Evolutionary conservation across 106 monocot genomes (phyloP), one percentile per base, ranked within the genome.

Genomic region (Hemerocallis citrina): DNA sequence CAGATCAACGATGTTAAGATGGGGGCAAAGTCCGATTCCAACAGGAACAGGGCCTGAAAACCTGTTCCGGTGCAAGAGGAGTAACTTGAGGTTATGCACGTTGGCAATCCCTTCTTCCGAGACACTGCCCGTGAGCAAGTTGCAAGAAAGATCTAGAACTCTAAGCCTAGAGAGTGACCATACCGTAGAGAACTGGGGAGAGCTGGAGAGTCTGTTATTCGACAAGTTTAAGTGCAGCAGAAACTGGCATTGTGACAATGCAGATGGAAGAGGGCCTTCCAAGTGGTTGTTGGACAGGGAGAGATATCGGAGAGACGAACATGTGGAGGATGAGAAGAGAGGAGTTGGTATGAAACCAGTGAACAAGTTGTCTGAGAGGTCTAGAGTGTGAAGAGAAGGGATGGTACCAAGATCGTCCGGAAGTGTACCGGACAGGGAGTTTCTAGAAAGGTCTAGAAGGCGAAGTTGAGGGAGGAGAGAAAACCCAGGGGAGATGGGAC

Each of bases 171-270:
- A 20, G 6, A 86, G 66, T 0, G 68, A 54, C 50, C 62, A 80
- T 0, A 33, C 56, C 23, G 21, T 28, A n/a, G 49, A 36, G 48
- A 84, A 77, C 44, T 70, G 75, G 4, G 71, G 59, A 3, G 58
- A 62, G 41, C 95, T 86, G 22, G 95, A 74, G 50, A 95, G 72
- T 21, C 37, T 55, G 59, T 90, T 90, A 41, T 55, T 61, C 56
- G 95, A 90, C 45, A 95, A 43, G 58, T 90, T 86, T 24, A 90
- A 57, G 27, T 71, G 67, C 9, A 83, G 73, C 3, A 95, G 71
- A 44, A 79, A 60, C 25, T 49, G 32, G 59, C 81, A 86, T 19
- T 64, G 60, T 3, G 86, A 41, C 30, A 89, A 33, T 0, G 75
- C 16, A 8, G 65, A 0, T 0, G 85, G 86, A 16, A 95, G 19